A percentile compares a stretch with the other conserved stretches of the same genome.
These are phyloP conservation scores for Syncephalis fuscata DNA, from an alignment of 371 early-diverging fungal species.

Conservation along the genomic window DNA sequence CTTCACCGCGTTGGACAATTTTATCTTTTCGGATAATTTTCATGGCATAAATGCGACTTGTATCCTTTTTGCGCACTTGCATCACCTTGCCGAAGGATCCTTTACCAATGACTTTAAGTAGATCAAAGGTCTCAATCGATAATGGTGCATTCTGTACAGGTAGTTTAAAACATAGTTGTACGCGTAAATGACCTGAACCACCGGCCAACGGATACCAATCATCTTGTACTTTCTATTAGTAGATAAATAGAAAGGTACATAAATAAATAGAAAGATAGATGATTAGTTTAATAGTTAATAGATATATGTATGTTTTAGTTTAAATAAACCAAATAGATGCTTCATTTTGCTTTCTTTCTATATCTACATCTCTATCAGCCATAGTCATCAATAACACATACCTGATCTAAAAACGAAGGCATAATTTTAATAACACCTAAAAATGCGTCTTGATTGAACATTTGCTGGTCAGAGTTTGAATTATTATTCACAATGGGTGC, in stretches of 20 bases:
- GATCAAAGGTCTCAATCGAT: slow-evolving; percentile 81
- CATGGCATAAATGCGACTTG: slow-evolving; percentile 92
- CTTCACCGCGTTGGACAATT: slow-evolving; percentile 81
- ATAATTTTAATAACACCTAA: slow-evolving; percentile 44
- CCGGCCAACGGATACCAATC: slow-evolving; percentile 36
- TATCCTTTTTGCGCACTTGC: slow-evolving; percentile 89
- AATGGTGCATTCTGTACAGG: slow-evolving; percentile 31
- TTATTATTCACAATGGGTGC: slow-evolving; percentile 21
- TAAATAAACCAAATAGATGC: no score
- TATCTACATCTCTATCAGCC: background rate
- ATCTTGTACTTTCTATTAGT: slow-evolving; percentile 21
- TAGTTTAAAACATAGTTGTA: slow-evolving; percentile 52
- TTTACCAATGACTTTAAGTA: slow-evolving; percentile 89
- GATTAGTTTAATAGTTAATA: no score
- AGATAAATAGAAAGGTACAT: no score
- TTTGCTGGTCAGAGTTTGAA: slow-evolving; percentile 24
- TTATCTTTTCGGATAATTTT: slow-evolving; percentile 91
- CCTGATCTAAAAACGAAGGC: slow-evolving; percentile 38
- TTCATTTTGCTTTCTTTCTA: no score
- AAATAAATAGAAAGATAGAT: no score
- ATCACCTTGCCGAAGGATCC: slow-evolving; percentile 96
- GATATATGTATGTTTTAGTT: no score
- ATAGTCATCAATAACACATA: slow-evolving; percentile 4
- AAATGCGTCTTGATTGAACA: slow-evolving; percentile 16
- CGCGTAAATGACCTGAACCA: slow-evolving; percentile 40